Percentiles rank a stretch among this genome's conserved stretches.
phyloP scores from a whole-genome alignment of 148 eudicot genomes.

The Suaeda aralocaspica region DNA sequence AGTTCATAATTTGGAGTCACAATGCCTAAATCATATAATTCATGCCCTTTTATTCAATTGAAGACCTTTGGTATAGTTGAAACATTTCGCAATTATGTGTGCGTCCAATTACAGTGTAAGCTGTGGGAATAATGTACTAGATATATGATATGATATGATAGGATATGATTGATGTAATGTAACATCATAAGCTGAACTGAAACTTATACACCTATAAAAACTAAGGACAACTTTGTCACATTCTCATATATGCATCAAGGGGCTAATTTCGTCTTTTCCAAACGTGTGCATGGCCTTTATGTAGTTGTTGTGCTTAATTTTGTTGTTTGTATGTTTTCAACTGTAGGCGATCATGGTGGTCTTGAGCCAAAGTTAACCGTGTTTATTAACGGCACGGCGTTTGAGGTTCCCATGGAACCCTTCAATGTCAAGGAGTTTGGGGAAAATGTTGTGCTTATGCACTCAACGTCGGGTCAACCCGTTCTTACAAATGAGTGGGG shows the following conservation, averaged over 20 bases:
- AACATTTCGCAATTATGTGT: conserved; percentile 18
- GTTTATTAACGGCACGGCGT: conserved; percentile 68
- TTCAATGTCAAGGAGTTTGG: conserved; percentile 76
- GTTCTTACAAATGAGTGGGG: conserved; percentile 83
- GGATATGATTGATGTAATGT: conserved; percentile 33
- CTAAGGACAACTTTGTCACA: conserved; percentile 14
- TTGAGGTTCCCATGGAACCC: conserved; percentile 57
- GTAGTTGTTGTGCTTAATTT: conserved; percentile 36
- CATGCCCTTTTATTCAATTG: no score
- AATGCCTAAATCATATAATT: no score
- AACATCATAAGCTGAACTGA: conserved; percentile 22
- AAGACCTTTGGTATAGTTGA: no score
- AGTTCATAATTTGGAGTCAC: no score
- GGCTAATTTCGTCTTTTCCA: background rate
- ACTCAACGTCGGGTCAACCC: conserved; percentile 55
- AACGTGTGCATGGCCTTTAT: conserved; percentile 70
- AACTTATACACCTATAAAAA: conserved; percentile 1
- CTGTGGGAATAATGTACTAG: conserved; percentile 8
- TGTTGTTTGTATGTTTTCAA: conserved; percentile 28
- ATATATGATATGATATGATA: conserved; percentile 17
- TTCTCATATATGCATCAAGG: conserved; percentile 7
- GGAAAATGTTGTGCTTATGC: conserved; percentile 58
- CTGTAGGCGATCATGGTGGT: conserved; percentile 33
- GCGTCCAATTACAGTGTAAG: background rate
- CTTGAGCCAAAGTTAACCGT: conserved; percentile 50